Evolutionary conservation across 306 rosid genomes (phyloP).

Genomic region (Cucumis melo): DNA sequence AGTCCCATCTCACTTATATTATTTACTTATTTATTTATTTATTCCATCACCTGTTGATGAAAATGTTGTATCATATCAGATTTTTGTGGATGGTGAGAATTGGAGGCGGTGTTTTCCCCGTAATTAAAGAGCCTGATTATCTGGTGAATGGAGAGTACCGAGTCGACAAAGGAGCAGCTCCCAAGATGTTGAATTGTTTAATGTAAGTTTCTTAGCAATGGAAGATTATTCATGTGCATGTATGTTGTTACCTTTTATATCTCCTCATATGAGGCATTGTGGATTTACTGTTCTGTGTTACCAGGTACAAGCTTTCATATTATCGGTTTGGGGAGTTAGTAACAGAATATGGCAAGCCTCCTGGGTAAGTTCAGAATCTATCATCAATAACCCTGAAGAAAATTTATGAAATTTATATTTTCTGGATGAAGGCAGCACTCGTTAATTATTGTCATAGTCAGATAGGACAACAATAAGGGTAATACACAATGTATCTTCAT

Average conservation of each 20-base stretch:
- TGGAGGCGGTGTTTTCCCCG: constrained; percentile 97
- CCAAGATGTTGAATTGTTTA: constrained; percentile 98
- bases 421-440: neutral
- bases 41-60: neutral
- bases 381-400: neutral
- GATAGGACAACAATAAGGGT: neutral
- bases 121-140: constrained; percentile 96
- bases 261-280: neutral
- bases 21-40: neutral
- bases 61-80: constrained; percentile 20
- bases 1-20: neutral
- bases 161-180: constrained; percentile 98
- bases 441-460: neutral
- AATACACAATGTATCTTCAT: neutral
- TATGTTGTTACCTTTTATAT: neutral
- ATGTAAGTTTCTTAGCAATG: constrained; percentile 49
- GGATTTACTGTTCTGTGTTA: neutral
- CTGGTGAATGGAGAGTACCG: constrained; percentile 97
- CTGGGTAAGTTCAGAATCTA: constrained; percentile 54
- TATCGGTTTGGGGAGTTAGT: constrained; percentile 96
- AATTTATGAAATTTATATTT: neutral
- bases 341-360: constrained; percentile 95
- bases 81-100: constrained; percentile 99
- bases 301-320: constrained; percentile 88
- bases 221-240: neutral